phyloP scores from a whole-genome alignment of 139 green algal species.

The Tetradesmus lagerheimii region DNA sequence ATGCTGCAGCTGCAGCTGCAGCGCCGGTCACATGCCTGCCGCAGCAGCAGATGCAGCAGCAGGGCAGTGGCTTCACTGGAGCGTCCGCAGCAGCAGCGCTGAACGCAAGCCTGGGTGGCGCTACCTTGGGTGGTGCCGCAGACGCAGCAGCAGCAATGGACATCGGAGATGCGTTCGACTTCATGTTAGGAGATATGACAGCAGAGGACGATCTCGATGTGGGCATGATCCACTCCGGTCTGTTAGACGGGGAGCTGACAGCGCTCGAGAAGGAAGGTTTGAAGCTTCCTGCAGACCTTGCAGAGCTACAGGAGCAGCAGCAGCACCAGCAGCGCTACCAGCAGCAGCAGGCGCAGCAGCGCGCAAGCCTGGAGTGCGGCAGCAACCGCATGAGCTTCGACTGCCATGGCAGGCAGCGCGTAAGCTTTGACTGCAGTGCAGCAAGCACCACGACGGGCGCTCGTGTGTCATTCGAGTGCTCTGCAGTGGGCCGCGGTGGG shows the following conservation, averaged over 20 bases:
- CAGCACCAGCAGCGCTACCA: constrained; percentile 14
- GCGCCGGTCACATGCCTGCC: background rate
- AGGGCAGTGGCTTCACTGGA: background rate
- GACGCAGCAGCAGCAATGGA: constrained; percentile 10
- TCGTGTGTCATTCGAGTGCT: constrained; percentile 31
- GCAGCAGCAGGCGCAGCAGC: constrained; percentile 1
- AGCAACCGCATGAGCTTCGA: background rate
- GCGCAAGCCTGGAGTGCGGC: constrained; percentile 7
- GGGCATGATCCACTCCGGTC: background rate
- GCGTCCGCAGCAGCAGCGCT: constrained; percentile 31
- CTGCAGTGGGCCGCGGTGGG: background rate
- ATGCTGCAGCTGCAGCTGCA: constrained; percentile 13
- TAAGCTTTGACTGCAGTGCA: constrained; percentile 35
- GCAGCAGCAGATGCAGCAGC: background rate
- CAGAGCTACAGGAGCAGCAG: constrained; percentile 16
- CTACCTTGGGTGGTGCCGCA: background rate
- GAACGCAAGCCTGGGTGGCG: background rate
- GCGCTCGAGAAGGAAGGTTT: background rate
- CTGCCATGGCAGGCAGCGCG: background rate
- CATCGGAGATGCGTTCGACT: constrained; percentile 20
- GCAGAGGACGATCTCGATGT: constrained; percentile 38
- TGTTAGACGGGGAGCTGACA: constrained; percentile 13
- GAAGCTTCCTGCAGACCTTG: constrained; percentile 25
- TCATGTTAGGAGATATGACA: constrained; percentile 46
- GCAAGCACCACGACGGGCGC: background rate